A percentile compares a stretch with the other conserved stretches of the same genome.
Conservation (phyloP, 2,329 filamentous ascomycete species). For the Graphilbum fragrans region DNA sequence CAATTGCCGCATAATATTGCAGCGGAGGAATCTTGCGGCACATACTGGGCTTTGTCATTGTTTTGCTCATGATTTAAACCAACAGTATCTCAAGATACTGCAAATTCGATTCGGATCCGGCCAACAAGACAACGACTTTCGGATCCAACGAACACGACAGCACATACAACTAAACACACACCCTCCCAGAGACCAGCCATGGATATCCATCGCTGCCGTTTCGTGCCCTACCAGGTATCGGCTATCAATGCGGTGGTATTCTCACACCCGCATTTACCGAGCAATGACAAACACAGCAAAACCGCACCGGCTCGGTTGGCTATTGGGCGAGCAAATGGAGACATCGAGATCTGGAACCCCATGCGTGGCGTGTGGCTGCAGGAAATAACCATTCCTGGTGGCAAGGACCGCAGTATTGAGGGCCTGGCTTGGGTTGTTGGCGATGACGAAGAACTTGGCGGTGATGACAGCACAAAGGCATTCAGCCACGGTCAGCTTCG, state of each 20-base stretch:
- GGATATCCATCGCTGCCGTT: conserved; percentile 96
- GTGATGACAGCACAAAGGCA: conserved; percentile 31
- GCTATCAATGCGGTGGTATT: conserved; percentile 93
- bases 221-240: conserved; percentile 82
- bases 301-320: conserved; percentile 63
- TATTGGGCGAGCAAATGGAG: conserved; percentile 83
- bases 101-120: too few species aligned
- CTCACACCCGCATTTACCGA: conserved; percentile 53
- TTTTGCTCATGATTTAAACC: too few species aligned
- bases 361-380: conserved; percentile 74
- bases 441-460: conserved; percentile 56
- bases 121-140: too few species aligned
- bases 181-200: conserved; percentile 35
- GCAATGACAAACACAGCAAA: conserved; percentile 31
- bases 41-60: too few species aligned
- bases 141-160: conserved; percentile 2
- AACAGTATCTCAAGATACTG: too few species aligned
- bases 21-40: too few species aligned
- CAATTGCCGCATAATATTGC: too few species aligned
- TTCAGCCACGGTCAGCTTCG: conserved; percentile 54
- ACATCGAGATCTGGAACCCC: conserved; percentile 97
- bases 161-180: background rate
- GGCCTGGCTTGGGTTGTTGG: conserved; percentile 87
- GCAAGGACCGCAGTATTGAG: conserved; percentile 77
- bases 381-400: conserved; percentile 74